Evolutionary conservation across 2,329 filamentous ascomycete species (phyloP).

Genomic region (Neopestalotiopsis rosae): DNA sequence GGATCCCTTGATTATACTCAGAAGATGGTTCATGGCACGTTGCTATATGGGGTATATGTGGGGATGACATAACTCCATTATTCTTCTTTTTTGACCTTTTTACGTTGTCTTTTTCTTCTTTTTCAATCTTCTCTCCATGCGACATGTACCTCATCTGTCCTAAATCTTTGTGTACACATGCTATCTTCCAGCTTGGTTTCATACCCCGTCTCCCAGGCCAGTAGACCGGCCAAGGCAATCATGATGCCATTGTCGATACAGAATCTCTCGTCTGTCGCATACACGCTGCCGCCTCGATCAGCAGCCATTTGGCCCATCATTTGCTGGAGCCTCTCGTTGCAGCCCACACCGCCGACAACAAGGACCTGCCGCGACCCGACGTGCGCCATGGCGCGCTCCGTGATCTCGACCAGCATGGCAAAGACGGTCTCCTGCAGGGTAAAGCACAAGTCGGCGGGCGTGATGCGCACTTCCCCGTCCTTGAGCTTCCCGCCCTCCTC

Average conservation of each 20-base stretch:
- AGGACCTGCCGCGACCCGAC: conserved; percentile 90
- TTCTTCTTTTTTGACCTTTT: neutral
- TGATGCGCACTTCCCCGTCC: conserved; percentile 65
- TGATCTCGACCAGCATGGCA: conserved; percentile 98
- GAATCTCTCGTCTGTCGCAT: conserved; percentile 94
- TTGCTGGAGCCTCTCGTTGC: conserved; percentile 90
- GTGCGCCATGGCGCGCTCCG: conserved; percentile 97
- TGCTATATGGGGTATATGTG: neutral
- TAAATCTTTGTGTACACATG: conserved; percentile 83
- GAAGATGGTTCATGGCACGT: neutral
- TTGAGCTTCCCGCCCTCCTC: conserved; percentile 25
- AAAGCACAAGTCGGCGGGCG: conserved; percentile 87
- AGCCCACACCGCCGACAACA: conserved; percentile 94
- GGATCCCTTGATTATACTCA: too few relatives aligned
- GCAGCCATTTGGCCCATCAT: conserved; percentile 98
- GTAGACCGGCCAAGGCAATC: conserved; percentile 94
- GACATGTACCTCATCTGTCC: conserved; percentile 81
- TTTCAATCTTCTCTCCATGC: conserved; percentile 69
- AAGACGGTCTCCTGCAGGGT: conserved; percentile 94
- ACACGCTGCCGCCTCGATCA: conserved; percentile 88
- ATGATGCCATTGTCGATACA: conserved; percentile 99
- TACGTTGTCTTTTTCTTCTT: neutral
- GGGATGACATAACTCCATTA: neutral
- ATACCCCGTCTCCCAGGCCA: conserved; percentile 85
- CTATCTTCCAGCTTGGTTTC: conserved; percentile 78